Evolutionary conservation across 176 grass and related monocot genomes (phyloP).

Genomic region (Saccharum spontaneum): DNA sequence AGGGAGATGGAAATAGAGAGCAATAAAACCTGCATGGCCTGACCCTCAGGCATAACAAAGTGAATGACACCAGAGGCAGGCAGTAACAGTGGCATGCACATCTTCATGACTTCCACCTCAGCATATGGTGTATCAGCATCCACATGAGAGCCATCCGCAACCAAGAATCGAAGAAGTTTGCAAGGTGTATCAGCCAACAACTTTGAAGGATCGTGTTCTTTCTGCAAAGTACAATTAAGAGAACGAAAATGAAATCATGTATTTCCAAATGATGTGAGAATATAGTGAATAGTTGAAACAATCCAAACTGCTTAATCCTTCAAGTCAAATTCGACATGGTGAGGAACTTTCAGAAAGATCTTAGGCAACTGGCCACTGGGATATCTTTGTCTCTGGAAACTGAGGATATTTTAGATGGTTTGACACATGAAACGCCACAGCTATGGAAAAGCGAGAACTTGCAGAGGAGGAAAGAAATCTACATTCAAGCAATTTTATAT

Average conservation of each 20-base stretch:
- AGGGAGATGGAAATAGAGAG: not conserved
- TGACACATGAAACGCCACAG: not conserved
- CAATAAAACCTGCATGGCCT: slow-evolving; percentile 80
- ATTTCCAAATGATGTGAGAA: slow-evolving; percentile 6
- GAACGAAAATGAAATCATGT: not conserved
- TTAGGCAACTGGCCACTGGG: not conserved
- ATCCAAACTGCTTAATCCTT: slow-evolving; percentile 1
- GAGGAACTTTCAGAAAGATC: not conserved
- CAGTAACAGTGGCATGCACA: slow-evolving; percentile 98
- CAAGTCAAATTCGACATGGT: slow-evolving; percentile 25
- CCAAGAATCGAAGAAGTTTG: slow-evolving; percentile 97
- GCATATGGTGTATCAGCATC: slow-evolving; percentile 92
- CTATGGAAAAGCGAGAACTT: slow-evolving; percentile 26
- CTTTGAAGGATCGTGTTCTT: slow-evolving; percentile 98
- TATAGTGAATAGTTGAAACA: slow-evolving; percentile 20
- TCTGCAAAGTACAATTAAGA: slow-evolving; percentile 58
- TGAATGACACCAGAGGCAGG: slow-evolving; percentile 94
- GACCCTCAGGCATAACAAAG: slow-evolving; percentile 92
- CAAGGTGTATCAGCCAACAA: slow-evolving; percentile 95
- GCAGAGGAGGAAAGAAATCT: not conserved
- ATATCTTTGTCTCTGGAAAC: not conserved
- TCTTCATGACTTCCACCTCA: slow-evolving; percentile 99
- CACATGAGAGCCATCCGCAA: slow-evolving; percentile 85
- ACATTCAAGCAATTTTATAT: not conserved
- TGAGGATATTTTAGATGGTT: not conserved